Evolutionary conservation across 371 early-diverging fungal species (phyloP), one percentile per base, ranked within the genome.

Genomic region (Apophysomyces trapeziformis): DNA sequence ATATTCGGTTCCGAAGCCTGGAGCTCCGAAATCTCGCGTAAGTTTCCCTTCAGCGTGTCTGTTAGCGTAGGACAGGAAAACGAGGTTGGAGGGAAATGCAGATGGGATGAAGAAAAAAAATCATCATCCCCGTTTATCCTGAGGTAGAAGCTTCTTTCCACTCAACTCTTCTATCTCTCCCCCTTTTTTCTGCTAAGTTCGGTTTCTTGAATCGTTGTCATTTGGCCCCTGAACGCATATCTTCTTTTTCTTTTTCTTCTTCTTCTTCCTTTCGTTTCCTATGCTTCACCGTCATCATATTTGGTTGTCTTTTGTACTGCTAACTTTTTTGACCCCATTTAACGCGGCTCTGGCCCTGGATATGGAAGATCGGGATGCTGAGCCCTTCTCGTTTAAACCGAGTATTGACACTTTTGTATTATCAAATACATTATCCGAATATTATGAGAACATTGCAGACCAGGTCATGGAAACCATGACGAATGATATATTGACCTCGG

Each of bases 371-470:
- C n/a, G 13, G 2, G 7, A 2, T 41, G 36, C 14, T 18, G 18
- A 38, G 7, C n/a, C 39, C 13, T 26, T 21, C 4, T 50, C 54
- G 8, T 50, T 50, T 21, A 7, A 9, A 21, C 54, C 54, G 5
- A 50, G 54, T 9, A 65, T 65, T 38, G 56, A 65, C 41, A 21
- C 64, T 26, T 58, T 46, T 14, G 38, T 59, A 7, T 58, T 65
- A 16, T 67, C 68, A 12, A 74, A 73, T 47, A 71, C 68, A 26
- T 57, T 80, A 18, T 71, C 73, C 67, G 81, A 78, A 46, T 81
- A 78, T 44, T 81, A 81, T 70, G 81, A 81, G 66, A 76, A 67
- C 32, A 76, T 81, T 18, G 77, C 78, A 7, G 77, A 81, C 60
- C 81, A 78, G 66, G 77, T 74, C 14, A 78, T 81, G 81, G 69